These are phyloP conservation scores for Urtica urens DNA, from an alignment of 306 rosid species.

Conservation along the genomic window DNA sequence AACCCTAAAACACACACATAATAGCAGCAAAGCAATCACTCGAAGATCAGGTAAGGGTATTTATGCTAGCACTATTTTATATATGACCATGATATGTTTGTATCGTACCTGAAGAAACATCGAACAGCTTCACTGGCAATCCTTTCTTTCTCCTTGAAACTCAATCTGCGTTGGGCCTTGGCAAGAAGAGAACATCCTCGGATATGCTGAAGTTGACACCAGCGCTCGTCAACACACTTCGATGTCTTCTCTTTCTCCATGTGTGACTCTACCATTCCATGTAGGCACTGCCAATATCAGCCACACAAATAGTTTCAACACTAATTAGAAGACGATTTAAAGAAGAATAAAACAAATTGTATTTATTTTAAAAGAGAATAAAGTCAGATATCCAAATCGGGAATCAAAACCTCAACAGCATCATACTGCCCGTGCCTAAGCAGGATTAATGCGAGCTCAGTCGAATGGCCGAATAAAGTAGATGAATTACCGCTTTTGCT, in stretches of 20 bases:
- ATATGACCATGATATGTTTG: no score
- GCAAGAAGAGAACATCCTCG: constrained; percentile 86
- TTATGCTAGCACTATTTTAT: no score
- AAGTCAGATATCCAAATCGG: neutral
- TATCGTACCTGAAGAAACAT: constrained; percentile 98
- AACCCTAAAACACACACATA: no score
- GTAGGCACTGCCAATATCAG: constrained; percentile 55
- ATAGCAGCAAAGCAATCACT: no score
- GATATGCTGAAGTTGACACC: constrained; percentile 86
- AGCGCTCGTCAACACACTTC: constrained; percentile 72
- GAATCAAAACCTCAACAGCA: constrained; percentile 65
- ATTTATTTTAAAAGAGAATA: neutral
- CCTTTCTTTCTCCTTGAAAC: constrained; percentile 54
- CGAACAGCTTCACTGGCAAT: constrained; percentile 67
- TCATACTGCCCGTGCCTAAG: constrained; percentile 74
- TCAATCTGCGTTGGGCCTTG: constrained; percentile 63
- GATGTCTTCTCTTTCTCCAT: constrained; percentile 71
- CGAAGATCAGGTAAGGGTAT: no score
- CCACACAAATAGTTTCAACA: constrained; percentile 7
- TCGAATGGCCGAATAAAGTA: constrained; percentile 57
- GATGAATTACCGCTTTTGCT: constrained; percentile 52
- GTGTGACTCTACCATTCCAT: constrained; percentile 57
- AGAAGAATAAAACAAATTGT: no score
- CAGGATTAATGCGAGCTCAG: constrained; percentile 68
- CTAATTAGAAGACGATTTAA: neutral